Evolutionary conservation across 192 early-diverging fungal species (phyloP).

Genomic region (Nowakowskiella sp.): DNA sequence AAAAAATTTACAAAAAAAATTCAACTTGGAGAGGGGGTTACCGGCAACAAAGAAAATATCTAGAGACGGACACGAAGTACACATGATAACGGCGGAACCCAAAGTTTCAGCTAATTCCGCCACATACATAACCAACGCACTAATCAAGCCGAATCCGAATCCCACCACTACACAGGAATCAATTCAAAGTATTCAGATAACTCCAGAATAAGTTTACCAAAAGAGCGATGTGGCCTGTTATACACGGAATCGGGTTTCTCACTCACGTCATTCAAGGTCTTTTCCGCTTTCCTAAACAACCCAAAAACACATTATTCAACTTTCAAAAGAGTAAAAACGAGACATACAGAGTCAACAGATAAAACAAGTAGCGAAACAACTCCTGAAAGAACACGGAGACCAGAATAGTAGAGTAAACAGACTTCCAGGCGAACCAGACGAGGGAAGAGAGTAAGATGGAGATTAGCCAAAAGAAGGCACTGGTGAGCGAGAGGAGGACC

Average conservation of each 20-base stretch:
- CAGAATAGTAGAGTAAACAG: conserved; percentile 36
- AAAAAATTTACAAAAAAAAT: conserved; percentile 1
- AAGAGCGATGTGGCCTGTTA: conserved; percentile 54
- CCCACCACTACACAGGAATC: conserved; percentile 39
- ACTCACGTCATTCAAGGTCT: conserved; percentile 53
- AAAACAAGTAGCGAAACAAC: conserved; percentile 58
- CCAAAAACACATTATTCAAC: not conserved
- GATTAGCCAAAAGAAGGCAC: conserved; percentile 77
- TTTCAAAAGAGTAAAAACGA: not conserved
- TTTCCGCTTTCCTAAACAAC: conserved; percentile 52
- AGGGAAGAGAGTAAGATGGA: conserved; percentile 61
- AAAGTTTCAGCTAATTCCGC: conserved; percentile 57
- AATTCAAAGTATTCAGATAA: not conserved
- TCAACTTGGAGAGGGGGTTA: too few species aligned
- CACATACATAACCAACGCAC: conserved; percentile 59
- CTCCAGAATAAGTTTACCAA: conserved; percentile 31
- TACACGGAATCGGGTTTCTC: conserved; percentile 55
- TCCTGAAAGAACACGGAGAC: conserved; percentile 62
- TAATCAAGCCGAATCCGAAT: conserved; percentile 66
- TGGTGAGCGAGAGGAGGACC: conserved; percentile 47
- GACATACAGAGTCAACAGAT: conserved; percentile 19
- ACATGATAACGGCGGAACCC: conserved; percentile 61
- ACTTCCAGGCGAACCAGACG: conserved; percentile 59
- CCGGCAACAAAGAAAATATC: conserved; percentile 63
- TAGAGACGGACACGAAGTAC: conserved; percentile 49